These are phyloP conservation scores for Rhynchosporium agropyri DNA, from an alignment of 2,329 filamentous ascomycete species.

Conservation along the genomic window DNA sequence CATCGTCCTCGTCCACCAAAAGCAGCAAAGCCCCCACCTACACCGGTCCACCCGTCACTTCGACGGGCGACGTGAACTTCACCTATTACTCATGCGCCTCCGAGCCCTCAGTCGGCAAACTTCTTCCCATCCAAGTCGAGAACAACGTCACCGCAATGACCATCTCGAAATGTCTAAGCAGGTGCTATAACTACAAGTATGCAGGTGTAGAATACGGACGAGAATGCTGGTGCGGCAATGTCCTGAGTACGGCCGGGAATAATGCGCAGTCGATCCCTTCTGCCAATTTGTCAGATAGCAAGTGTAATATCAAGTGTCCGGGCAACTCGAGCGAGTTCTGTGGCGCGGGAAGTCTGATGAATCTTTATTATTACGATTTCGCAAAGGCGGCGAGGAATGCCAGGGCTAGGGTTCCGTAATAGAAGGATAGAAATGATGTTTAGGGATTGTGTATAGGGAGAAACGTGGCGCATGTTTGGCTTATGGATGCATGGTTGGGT, in stretches of 20 bases:
- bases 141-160: constrained; percentile 41
- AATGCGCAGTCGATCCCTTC: constrained; percentile 18
- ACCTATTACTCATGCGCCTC: constrained; percentile 39
- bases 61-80: constrained; percentile 39
- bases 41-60: constrained; percentile 34
- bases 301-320: constrained; percentile 28
- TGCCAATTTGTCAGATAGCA: constrained; percentile 27
- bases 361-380: constrained; percentile 34
- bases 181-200: constrained; percentile 42
- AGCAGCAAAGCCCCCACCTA: constrained; percentile 28
- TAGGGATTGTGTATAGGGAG: background rate
- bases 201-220: constrained; percentile 46
- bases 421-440: background rate
- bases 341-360: constrained; percentile 38
- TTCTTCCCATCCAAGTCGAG: constrained; percentile 30
- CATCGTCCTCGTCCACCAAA: constrained; percentile 13
- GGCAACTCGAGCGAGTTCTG: constrained; percentile 42
- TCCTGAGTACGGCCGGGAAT: constrained; percentile 26
- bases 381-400: constrained; percentile 28
- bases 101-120: constrained; percentile 35
- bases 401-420: background rate
- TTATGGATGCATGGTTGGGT: background rate
- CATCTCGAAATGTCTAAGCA: constrained; percentile 39
- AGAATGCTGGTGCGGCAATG: constrained; percentile 48
- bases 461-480: background rate